Evolutionary conservation across 139 green algal genomes (phyloP).

Genomic region (Raphidocelis subcapitata): DNA sequence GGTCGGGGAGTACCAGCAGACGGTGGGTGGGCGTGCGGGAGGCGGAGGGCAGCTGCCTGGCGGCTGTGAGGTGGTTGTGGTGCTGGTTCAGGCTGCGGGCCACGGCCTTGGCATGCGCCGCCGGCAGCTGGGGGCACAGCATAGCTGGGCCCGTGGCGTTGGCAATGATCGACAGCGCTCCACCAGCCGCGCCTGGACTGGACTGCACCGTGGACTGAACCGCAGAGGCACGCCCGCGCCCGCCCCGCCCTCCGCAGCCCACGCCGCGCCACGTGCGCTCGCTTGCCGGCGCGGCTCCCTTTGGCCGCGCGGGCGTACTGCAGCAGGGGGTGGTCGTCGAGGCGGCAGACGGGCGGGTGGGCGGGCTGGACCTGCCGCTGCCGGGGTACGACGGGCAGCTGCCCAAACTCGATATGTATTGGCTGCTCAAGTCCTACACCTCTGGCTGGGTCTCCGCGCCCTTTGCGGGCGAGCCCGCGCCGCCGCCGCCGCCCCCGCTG

Average conservation of each 20-base stretch:
- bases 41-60: background rate
- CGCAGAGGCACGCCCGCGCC: too few species aligned
- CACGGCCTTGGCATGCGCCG: too few species aligned
- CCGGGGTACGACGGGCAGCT: conserved; percentile 63
- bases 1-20: conserved; percentile 42
- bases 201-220: too few species aligned
- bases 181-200: too few species aligned
- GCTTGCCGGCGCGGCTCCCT: conserved; percentile 1
- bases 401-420: conserved; percentile 79
- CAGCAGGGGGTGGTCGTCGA: conserved; percentile 78
- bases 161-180: too few species aligned
- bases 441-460: background rate
- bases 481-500: background rate
- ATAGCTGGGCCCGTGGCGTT: too few species aligned
- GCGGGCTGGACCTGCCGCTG: conserved; percentile 48
- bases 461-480: too few species aligned
- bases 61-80: too few species aligned
- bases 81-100: too few species aligned
- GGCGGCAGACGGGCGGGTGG: conserved; percentile 16
- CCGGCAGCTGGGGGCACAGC: too few species aligned
- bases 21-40: background rate
- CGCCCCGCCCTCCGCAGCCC: too few species aligned
- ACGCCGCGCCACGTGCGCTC: too few species aligned
- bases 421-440: conserved; percentile 33
- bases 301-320: conserved; percentile 45